Base-by-base conservation (phyloP, 495 filamentous ascomycete species). In the Aspergillus leporis region DNA sequence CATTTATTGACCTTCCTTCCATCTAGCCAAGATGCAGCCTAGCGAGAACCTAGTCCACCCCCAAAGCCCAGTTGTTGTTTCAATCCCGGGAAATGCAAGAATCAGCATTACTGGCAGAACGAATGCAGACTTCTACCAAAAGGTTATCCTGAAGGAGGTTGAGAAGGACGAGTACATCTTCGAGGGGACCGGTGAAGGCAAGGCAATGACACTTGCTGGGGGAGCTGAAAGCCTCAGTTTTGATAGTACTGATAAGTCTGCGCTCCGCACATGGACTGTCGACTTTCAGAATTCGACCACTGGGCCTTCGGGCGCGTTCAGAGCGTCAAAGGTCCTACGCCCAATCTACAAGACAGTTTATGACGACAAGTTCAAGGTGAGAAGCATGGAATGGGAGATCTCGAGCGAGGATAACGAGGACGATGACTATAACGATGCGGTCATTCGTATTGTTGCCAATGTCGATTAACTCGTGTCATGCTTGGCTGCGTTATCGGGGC, bases 401-500 rank as follows among this genome's bases (percentile, higher is more conserved):
- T n/a, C 34, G 4, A 53, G 51, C 16, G 51, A 53, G 16, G 51
- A 53, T 19, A 53, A 53, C 19, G 34, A 40, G 4, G 51, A 53
- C 9, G 22, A 38, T 13, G 51, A 53, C 51, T 53, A 53, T 19
- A 53, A 53, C 34, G 51, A 53, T 40, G 51, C 51, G 19, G 16
- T 53, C 34, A 53, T 53, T 22, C 51, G 34, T 18, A 40, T 53
- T 23, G 51, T 40, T 13, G 51, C 51, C 51, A 31, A 53, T 21
- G 10, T 53, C 23, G 12, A 25, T 0, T 34, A 32, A 31, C 8
- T 1, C 6, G 3, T 28, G 25, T 3, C 25, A 28, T 28, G 25
- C 25, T 3, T 28, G 3, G 25, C 25, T 28, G 25, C 25, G 25
- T 28, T 28, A 3, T 28, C 25, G 6, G 25, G 25, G 25, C 10